phyloP scores from a whole-genome alignment of 179 eudicot genomes.

The Dionaea muscipula region DNA sequence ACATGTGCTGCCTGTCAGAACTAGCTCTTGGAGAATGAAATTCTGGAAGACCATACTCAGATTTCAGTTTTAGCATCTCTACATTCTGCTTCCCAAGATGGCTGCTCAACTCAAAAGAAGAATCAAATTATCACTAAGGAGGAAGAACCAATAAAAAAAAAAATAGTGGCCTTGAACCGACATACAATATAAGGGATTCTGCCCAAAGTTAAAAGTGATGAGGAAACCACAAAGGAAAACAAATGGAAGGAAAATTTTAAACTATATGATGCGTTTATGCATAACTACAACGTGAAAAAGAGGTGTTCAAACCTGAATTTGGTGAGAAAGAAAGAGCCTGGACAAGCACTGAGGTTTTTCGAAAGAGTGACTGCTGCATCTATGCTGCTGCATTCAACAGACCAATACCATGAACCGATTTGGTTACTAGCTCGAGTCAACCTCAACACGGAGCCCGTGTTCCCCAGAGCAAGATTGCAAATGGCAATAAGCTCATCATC shows the following conservation, averaged over 20 bases:
- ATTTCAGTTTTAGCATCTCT: conserved; percentile 18
- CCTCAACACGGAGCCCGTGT: neutral
- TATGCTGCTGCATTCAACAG: neutral
- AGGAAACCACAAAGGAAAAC: too few relatives aligned
- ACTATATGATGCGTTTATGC: too few relatives aligned
- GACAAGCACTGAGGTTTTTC: neutral
- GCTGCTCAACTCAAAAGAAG: conserved; percentile 19
- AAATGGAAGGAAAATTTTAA: too few relatives aligned
- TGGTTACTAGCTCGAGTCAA: neutral
- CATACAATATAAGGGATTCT: too few relatives aligned
- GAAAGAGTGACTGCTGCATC: neutral
- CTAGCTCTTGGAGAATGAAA: conserved; percentile 49
- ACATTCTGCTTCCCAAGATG: conserved; percentile 31
- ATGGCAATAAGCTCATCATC: neutral
- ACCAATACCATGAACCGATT: neutral
- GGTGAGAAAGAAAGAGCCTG: neutral
- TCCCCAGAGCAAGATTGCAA: neutral
- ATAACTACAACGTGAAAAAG: neutral
- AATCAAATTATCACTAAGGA: neutral
- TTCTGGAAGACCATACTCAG: conserved; percentile 33
- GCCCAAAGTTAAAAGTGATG: too few relatives aligned
- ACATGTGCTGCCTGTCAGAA: conserved; percentile 35
- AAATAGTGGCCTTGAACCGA: too few relatives aligned
- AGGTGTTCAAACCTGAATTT: neutral
- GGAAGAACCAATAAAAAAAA: too few relatives aligned